These are phyloP conservation scores for Dactylellina haptotyla DNA, from an alignment of 2,329 filamentous ascomycete genomes.

Conservation along the genomic window DNA sequence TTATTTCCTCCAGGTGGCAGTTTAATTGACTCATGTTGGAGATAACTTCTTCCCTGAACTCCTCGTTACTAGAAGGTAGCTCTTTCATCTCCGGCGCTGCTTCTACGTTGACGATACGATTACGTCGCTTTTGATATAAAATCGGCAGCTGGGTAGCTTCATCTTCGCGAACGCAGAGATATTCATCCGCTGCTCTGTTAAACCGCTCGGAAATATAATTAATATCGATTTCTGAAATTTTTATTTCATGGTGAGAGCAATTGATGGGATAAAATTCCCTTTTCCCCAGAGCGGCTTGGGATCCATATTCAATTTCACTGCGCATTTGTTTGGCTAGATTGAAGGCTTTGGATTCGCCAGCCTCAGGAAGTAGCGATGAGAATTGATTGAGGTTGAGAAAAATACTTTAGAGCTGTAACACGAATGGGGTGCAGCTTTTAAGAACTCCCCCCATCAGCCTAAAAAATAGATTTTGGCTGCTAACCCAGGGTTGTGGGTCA, in stretches of 20 bases:
- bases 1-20: constrained; percentile 1
- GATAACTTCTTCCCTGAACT: constrained; percentile 3
- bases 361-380: too few relatives aligned
- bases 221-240: constrained; percentile 13
- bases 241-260: constrained; percentile 8
- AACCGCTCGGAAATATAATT: constrained; percentile 2
- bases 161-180: constrained; percentile 1
- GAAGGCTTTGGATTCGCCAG: too few relatives aligned
- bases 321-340: too few relatives aligned
- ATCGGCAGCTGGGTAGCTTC: neutral
- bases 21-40: neutral
- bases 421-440: too few relatives aligned
- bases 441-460: too few relatives aligned
- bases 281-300: neutral
- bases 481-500: too few relatives aligned
- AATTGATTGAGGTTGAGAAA: too few relatives aligned
- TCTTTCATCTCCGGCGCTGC: neutral
- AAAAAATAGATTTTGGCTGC: too few relatives aligned
- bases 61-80: neutral
- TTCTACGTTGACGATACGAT: neutral
- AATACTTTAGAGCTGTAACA: too few relatives aligned
- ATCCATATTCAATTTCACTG: neutral
- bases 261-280: constrained; percentile 10
- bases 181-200: neutral
- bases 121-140: neutral